Conservation (phyloP, 2,329 filamentous ascomycete genomes). For the Akanthomyces uredinophilus region DNA sequence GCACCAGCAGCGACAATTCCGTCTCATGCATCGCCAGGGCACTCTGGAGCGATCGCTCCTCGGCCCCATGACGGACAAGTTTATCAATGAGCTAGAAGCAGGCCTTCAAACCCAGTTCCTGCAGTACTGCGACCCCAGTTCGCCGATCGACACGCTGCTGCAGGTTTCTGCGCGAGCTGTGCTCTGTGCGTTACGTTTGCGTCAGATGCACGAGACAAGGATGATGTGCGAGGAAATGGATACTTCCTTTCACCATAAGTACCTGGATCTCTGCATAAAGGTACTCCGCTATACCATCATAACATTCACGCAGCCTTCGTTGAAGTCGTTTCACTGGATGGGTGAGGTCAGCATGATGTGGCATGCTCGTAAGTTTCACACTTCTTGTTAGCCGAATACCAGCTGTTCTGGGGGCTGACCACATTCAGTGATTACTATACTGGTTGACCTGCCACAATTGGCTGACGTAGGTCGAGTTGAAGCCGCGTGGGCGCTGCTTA, state of each 20-base stretch:
- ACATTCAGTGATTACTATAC: neutral
- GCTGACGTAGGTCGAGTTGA: neutral
- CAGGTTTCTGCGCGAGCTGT: conserved; percentile 7
- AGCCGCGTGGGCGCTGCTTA: neutral
- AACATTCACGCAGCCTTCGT: neutral
- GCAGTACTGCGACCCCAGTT: neutral
- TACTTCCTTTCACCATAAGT: neutral
- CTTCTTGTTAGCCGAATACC: too few relatives aligned
- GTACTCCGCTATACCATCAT: neutral
- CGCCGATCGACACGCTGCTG: neutral
- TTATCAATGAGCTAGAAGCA: neutral
- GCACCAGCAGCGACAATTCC: neutral
- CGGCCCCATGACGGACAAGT: neutral
- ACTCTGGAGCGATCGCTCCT: neutral
- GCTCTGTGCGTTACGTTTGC: conserved; percentile 7
- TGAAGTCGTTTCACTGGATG: neutral
- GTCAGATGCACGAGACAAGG: neutral
- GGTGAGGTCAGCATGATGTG: neutral
- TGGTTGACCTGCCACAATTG: neutral
- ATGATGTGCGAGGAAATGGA: neutral
- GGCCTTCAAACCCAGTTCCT: neutral
- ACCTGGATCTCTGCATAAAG: neutral
- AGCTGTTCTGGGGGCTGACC: neutral
- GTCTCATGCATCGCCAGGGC: neutral
- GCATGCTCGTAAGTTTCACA: neutral